A percentile compares a stretch with the other conserved stretches of the same genome.
Conservation (phyloP, 2,329 filamentous ascomycete genomes). For the Simplicillium sp. region DNA sequence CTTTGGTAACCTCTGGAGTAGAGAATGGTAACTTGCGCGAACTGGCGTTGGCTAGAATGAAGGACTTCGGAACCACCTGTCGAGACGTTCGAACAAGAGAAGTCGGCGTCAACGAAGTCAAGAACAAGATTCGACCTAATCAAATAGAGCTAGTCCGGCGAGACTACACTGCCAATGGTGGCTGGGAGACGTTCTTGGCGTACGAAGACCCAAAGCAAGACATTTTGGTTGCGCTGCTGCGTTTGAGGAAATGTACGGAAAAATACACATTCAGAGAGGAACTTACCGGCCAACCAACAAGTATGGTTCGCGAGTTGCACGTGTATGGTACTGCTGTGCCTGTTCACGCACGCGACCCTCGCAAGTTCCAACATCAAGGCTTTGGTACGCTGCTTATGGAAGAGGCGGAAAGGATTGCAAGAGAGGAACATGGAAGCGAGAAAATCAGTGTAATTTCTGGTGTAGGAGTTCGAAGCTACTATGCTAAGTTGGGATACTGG, state of each 20-base stretch:
- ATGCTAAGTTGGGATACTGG: conserved; percentile 84
- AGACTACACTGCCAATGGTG: conserved; percentile 90
- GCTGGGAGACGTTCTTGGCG: conserved; percentile 96
- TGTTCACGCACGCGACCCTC: conserved; percentile 86
- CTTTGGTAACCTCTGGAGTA: conserved; percentile 93
- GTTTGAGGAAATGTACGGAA: conserved; percentile 80
- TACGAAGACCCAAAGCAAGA: conserved; percentile 99
- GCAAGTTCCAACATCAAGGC: conserved; percentile 97
- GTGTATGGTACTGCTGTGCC: conserved; percentile 98
- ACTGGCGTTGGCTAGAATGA: conserved; percentile 92
- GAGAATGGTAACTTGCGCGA: conserved; percentile 96
- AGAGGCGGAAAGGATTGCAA: conserved; percentile 89
- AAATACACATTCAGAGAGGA: conserved; percentile 91
- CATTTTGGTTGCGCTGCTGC: conserved; percentile 84
- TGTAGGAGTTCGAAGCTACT: conserved; percentile 92
- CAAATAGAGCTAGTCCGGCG: conserved; percentile 91
- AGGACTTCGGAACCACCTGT: conserved; percentile 95
- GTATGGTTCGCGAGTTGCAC: conserved; percentile 86
- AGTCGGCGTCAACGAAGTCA: conserved; percentile 97
- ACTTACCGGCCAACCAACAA: conserved; percentile 76
- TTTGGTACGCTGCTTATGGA: conserved; percentile 97
- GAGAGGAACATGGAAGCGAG: conserved; percentile 83
- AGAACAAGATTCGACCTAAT: conserved; percentile 94
- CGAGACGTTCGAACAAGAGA: conserved; percentile 93
- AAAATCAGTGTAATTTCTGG: conserved; percentile 99